Evolutionary conservation across 352 stramenopile genomes (phyloP).

Genomic region (Phytophthora podocarpi): DNA sequence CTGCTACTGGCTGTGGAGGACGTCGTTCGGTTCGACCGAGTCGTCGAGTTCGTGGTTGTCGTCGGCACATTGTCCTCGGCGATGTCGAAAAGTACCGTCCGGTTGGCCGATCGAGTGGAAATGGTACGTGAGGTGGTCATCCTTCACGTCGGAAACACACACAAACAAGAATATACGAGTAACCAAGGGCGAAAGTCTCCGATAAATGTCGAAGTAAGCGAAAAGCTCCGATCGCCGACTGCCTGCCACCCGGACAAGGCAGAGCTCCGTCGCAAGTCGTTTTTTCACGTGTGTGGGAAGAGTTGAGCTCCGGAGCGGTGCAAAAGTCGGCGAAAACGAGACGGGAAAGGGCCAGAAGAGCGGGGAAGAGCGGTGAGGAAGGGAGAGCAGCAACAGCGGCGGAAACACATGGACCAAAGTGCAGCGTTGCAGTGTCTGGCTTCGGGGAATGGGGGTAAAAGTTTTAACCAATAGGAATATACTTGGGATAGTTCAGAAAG

Average conservation of each 20-base stretch:
- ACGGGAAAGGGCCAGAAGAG: slow-evolving; percentile 26
- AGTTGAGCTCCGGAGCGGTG: slow-evolving; percentile 3
- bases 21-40: slow-evolving; percentile 20
- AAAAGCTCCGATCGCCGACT: slow-evolving; percentile 6
- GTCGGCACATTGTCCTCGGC: slow-evolving; percentile 40
- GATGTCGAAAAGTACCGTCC: slow-evolving; percentile 53
- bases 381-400: slow-evolving; percentile 14
- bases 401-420: slow-evolving; percentile 28
- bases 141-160: background rate
- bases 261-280: slow-evolving; percentile 11
- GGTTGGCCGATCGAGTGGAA: slow-evolving; percentile 27
- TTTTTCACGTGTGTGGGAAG: slow-evolving; percentile 16
- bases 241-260: background rate
- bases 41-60: slow-evolving; percentile 3
- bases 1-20: slow-evolving; percentile 15
- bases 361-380: slow-evolving; percentile 29
- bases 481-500: background rate
- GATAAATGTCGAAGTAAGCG: slow-evolving; percentile 8
- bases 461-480: background rate
- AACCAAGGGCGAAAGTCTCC: slow-evolving; percentile 5
- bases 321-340: slow-evolving; percentile 26
- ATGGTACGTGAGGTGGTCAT: slow-evolving; percentile 34
- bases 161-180: too few species aligned
- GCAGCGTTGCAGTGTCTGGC: slow-evolving; percentile 18
- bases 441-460: slow-evolving; percentile 8